These are phyloP conservation scores for Rheum nobile DNA, from an alignment of 148 eudicot genomes.

Conservation along the genomic window DNA sequence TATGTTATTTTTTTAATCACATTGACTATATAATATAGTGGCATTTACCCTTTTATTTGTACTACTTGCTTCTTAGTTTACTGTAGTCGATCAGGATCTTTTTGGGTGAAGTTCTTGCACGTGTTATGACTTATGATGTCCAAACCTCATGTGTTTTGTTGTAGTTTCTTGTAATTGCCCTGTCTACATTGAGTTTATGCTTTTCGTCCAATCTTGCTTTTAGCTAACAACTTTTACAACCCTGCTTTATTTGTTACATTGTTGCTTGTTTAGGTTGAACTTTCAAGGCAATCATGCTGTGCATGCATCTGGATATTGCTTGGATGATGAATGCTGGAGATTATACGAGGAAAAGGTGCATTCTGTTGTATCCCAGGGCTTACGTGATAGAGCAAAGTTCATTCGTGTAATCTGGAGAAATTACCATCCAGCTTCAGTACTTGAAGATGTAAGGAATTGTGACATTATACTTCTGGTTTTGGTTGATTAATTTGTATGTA, in stretches of 20 bases:
- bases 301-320: slow-evolving; percentile 47
- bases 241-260: background rate
- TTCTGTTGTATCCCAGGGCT: slow-evolving; percentile 48
- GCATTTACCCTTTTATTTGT: background rate
- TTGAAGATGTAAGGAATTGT: slow-evolving; percentile 55
- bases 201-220: background rate
- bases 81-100: background rate
- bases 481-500: background rate
- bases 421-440: slow-evolving; percentile 24
- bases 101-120: background rate
- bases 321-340: slow-evolving; percentile 94
- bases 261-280: slow-evolving; percentile 42
- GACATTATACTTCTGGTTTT: background rate
- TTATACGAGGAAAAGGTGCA: slow-evolving; percentile 66
- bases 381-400: slow-evolving; percentile 60
- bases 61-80: background rate
- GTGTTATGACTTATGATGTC: background rate
- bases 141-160: background rate
- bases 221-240: background rate
- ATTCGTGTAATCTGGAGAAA: slow-evolving; percentile 83
- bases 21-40: background rate
- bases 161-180: background rate
- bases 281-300: slow-evolving; percentile 52
- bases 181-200: background rate
- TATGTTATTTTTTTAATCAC: background rate